Evolutionary conservation across 1,284 basidiomycete genomes (phyloP).

Genomic region (Trametes sp.): DNA sequence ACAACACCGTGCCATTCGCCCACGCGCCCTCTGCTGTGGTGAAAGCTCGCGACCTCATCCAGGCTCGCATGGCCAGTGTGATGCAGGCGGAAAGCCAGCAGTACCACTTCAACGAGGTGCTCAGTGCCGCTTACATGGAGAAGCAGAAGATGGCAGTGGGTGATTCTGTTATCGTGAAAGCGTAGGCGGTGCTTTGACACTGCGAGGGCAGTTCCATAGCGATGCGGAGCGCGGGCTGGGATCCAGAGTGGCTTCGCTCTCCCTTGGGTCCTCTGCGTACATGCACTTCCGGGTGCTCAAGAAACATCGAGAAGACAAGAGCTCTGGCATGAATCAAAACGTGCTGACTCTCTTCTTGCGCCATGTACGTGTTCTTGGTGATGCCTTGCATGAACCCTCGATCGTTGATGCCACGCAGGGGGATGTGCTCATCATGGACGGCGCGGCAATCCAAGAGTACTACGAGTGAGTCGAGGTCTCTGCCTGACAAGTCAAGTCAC

Average conservation of each 20-base stretch:
- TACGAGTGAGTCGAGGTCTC: constrained; percentile 63
- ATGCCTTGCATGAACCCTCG: neutral
- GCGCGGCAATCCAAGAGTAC: constrained; percentile 64
- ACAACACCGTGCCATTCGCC: constrained; percentile 70
- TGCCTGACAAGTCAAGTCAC: neutral
- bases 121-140: constrained; percentile 84
- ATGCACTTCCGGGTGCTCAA: constrained; percentile 74
- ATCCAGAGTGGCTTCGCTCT: constrained; percentile 74
- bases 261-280: constrained; percentile 71
- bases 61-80: constrained; percentile 50
- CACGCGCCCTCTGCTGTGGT: constrained; percentile 62
- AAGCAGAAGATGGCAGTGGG: constrained; percentile 81
- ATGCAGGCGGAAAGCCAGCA: constrained; percentile 43
- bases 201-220: constrained; percentile 69
- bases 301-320: constrained; percentile 44
- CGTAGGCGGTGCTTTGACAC: neutral
- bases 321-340: constrained; percentile 44
- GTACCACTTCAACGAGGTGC: constrained; percentile 74
- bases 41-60: constrained; percentile 64
- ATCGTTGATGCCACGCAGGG: constrained; percentile 53
- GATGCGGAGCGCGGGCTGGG: constrained; percentile 78
- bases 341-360: constrained; percentile 64
- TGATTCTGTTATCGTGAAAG: constrained; percentile 15
- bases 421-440: constrained; percentile 80
- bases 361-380: constrained; percentile 59